These are phyloP conservation scores for Fusarium nisikadoi DNA, from an alignment of 2,329 filamentous ascomycete species.

Conservation along the genomic window DNA sequence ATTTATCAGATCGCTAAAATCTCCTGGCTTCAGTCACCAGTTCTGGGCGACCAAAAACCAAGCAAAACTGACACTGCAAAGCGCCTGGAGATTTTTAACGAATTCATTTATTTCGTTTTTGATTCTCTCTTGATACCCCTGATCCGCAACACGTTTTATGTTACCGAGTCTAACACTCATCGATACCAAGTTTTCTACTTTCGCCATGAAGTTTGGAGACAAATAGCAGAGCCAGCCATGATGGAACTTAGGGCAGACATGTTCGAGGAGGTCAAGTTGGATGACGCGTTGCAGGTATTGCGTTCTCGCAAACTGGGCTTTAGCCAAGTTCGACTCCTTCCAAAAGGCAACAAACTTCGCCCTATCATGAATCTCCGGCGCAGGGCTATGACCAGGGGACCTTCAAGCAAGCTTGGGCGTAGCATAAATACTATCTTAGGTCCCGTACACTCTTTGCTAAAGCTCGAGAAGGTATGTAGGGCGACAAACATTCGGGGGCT, in stretches of 20 bases:
- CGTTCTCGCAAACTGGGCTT: constrained; percentile 75
- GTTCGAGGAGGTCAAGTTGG: constrained; percentile 79
- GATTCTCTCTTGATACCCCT: constrained; percentile 92
- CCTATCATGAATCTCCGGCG: constrained; percentile 89
- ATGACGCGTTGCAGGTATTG: constrained; percentile 67
- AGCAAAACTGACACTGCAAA: constrained; percentile 79
- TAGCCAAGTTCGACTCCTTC: constrained; percentile 82
- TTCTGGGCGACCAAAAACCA: constrained; percentile 62
- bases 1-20: constrained; percentile 69
- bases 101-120: constrained; percentile 92
- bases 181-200: constrained; percentile 91
- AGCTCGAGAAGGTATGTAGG: constrained; percentile 78
- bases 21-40: constrained; percentile 75
- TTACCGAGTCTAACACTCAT: constrained; percentile 87
- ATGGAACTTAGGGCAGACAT: constrained; percentile 73
- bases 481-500: not conserved
- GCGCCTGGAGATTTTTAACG: constrained; percentile 79
- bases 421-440: constrained; percentile 65
- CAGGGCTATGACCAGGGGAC: constrained; percentile 64
- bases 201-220: constrained; percentile 90
- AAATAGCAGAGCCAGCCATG: constrained; percentile 78
- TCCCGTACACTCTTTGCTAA: constrained; percentile 81
- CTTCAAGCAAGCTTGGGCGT: constrained; percentile 69
- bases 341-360: constrained; percentile 79
- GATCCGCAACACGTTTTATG: constrained; percentile 88